Evolutionary conservation across 2,329 filamentous ascomycete species (phyloP), one percentile per base, ranked within the genome.

Genomic region (Sclerotinia sclerotiorum): DNA sequence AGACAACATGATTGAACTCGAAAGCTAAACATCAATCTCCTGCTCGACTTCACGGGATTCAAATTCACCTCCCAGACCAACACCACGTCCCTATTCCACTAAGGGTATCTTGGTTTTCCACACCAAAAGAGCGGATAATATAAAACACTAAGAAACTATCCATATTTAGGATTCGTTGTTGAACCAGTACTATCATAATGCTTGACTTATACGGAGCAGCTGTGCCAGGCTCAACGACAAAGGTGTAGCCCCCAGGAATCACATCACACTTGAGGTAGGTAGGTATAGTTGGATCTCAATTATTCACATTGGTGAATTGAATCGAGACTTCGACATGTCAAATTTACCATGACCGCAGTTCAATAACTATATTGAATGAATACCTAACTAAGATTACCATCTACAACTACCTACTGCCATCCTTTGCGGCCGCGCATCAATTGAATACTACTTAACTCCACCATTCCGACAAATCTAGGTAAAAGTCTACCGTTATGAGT

Each of bases 361-460:
- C 52, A 60, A 48, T 32, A 29, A 32, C 57, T 48, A 48, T n/a
- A 32, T n/a, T 61, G 42, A 32, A 46, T 48, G n/a, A n/a, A n/a
- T n/a, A n/a, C n/a, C n/a, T n/a, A 7, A 32, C 1, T n/a, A n/a
- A 55, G 5, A 35, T 55, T 8, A 8, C 27, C 42, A 24, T 7
- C 24, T 15, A 29, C 27, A 13, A 52, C 6, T 8, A 5, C 24
- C n/a, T n/a, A n/a, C n/a, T 46, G 6, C 1, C 27, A 24, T 21
- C 24, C 5, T 21, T n/a, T 13, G 5, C 27, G 24, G 19, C 29
- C 21, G 19, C 17, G 10, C 10, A n/a, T 32, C 19, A n/a, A 32
- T 21, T 24, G 15, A 42, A 13, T 13, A 6, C 13, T 3, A 0
- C 35, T 1, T 21, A 29, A 56, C 11, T 24, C 19, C 19, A n/a